Conservation (phyloP, 75 land plant genomes). For the Pinus taeda region DNA sequence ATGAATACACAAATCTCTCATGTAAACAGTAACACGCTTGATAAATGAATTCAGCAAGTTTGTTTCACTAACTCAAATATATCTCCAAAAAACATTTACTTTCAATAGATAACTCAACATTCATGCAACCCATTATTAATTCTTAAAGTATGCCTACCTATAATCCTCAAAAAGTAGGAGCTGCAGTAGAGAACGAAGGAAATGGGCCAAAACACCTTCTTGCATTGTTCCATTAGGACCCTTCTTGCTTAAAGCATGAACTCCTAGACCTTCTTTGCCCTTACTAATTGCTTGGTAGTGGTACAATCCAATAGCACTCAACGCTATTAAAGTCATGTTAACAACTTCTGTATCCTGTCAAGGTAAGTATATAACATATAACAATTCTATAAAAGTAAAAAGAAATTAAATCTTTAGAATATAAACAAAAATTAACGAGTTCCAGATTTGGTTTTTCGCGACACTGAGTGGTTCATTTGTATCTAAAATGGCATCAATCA, state of each 20-base stretch:
- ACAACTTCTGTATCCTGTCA: conserved; percentile 87
- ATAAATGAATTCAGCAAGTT: too few relatives aligned
- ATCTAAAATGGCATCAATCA: background rate
- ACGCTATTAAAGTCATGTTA: conserved; percentile 71
- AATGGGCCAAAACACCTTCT: conserved; percentile 68
- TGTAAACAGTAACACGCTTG: background rate
- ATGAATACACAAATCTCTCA: background rate
- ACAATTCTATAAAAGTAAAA: background rate
- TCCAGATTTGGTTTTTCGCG: too few relatives aligned
- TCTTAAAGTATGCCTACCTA: conserved; percentile 45
- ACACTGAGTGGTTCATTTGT: background rate
- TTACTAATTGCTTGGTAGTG: conserved; percentile 69
- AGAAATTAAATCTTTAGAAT: background rate
- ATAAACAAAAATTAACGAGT: background rate
- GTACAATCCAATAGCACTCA: conserved; percentile 83
- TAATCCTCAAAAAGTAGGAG: conserved; percentile 90
- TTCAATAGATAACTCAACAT: background rate
- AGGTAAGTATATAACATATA: background rate
- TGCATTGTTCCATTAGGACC: conserved; percentile 43
- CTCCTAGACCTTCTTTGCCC: conserved; percentile 71
- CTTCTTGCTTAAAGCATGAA: conserved; percentile 31
- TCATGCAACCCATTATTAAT: background rate
- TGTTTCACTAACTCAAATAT: background rate
- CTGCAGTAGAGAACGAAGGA: conserved; percentile 75
- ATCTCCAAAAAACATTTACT: background rate